Percentiles rank a stretch among this genome's conserved stretches.
Conservation (phyloP, 1,284 basidiomycete species). For the Moesziomyces parantarcticus region DNA sequence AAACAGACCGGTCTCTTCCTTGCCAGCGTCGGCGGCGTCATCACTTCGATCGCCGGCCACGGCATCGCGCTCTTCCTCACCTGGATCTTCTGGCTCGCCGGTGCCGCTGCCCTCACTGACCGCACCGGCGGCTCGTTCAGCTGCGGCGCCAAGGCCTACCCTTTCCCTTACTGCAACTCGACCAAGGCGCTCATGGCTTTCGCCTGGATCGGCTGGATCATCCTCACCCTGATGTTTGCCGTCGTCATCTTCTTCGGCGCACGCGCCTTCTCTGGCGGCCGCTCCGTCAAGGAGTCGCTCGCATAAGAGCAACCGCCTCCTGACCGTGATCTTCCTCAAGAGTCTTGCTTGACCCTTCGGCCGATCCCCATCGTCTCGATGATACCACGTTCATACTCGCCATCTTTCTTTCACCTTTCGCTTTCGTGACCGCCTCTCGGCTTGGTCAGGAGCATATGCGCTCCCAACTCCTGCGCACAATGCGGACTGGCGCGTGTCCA, state of each 20-base stretch:
- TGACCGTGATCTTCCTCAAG: neutral
- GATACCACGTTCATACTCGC: conserved; percentile 23
- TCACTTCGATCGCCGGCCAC: conserved; percentile 67
- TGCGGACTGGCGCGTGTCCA: too few species aligned
- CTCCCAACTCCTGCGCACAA: too few species aligned
- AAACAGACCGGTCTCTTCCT: conserved; percentile 63
- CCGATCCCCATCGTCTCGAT: conserved; percentile 1
- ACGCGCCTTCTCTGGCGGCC: conserved; percentile 65
- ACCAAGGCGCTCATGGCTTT: conserved; percentile 65
- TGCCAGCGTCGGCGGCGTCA: conserved; percentile 59
- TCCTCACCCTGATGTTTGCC: conserved; percentile 58
- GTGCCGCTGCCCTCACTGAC: conserved; percentile 61
- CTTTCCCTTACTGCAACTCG: conserved; percentile 59
- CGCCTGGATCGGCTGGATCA: conserved; percentile 64
- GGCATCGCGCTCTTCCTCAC: conserved; percentile 59
- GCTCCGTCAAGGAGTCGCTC: conserved; percentile 64
- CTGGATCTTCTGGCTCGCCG: conserved; percentile 64
- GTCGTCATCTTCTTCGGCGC: conserved; percentile 57
- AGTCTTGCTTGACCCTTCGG: too few species aligned
- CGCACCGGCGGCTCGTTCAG: conserved; percentile 45
- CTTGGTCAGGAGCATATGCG: too few species aligned
- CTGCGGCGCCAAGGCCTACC: conserved; percentile 21
- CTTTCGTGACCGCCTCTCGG: too few species aligned
- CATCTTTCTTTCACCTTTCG: too few species aligned
- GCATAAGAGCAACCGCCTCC: conserved; percentile 34